phyloP scores from a whole-genome alignment of 169 alveolate genomes.

The Eimeria tenella region DNA sequence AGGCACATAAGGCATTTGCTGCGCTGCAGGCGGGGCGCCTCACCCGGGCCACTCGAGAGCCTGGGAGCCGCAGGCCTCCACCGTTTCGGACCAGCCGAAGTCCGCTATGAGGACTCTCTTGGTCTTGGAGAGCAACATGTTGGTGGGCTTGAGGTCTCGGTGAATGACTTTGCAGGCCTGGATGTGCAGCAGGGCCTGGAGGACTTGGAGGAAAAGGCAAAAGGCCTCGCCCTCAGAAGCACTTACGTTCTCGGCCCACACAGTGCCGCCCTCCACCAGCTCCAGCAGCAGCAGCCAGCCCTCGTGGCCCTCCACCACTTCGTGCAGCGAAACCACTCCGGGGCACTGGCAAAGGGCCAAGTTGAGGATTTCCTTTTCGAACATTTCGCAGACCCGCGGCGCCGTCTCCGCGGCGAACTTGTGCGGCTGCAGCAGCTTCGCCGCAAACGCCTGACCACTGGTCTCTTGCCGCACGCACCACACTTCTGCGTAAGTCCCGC shows the following conservation, averaged over 20 bases:
- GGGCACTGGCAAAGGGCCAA: conserved; percentile 89
- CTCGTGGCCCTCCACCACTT: conserved; percentile 88
- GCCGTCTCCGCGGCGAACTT: conserved; percentile 86
- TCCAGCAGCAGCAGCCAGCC: conserved; percentile 89
- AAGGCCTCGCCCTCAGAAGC: conserved; percentile 85
- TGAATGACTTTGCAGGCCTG: conserved; percentile 87
- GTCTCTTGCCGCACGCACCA: conserved; percentile 85
- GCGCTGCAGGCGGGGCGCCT: not conserved
- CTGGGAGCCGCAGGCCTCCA: conserved; percentile 82
- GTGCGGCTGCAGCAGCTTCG: conserved; percentile 88
- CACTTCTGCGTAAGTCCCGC: conserved; percentile 90
- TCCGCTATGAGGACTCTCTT: conserved; percentile 87
- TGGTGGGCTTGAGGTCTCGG: conserved; percentile 89
- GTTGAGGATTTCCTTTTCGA: conserved; percentile 86
- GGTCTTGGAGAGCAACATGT: conserved; percentile 82
- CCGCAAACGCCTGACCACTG: conserved; percentile 87
- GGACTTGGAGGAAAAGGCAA: conserved; percentile 86
- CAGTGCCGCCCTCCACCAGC: conserved; percentile 88
- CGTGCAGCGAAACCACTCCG: conserved; percentile 87
- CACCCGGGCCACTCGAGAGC: conserved; percentile 91
- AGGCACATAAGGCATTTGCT: no score
- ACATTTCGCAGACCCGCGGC: conserved; percentile 87
- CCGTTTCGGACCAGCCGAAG: conserved; percentile 89
- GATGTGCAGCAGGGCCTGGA: conserved; percentile 87
- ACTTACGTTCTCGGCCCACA: conserved; percentile 88